Base-by-base conservation (phyloP, 1,284 basidiomycete species). In the Cutaneotrichosporon mucoides region DNA sequence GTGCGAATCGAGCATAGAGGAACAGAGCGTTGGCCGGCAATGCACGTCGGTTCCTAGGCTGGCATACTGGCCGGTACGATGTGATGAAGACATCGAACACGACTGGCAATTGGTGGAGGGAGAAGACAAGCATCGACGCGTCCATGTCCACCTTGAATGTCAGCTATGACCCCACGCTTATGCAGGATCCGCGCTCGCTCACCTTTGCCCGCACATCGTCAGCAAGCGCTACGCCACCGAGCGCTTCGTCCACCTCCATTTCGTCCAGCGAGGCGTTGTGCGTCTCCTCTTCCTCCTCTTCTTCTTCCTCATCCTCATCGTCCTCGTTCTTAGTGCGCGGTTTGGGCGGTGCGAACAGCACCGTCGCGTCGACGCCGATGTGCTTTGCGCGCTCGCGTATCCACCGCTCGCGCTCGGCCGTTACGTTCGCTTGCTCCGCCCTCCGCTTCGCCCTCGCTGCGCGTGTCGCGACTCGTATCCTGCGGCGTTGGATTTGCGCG, bases 101-200 rank as follows among this genome's bases (percentile, higher is more conserved):
- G 56, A 84, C 81, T 0, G 88, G 86, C 15, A 98, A 79, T 35
- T 87, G 83, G 57, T 84, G 79, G 4, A 88, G 87, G 5, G 90
- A 88, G 79, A 94, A 97, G 13, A 92, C 94, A 48, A 98, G 88
- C 88, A 95, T 92, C 33, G 86, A 84, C 11, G 86, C 82, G 70
- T 87, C 53, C 36, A 47, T 55, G 38, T 53, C 24, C 7, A 42
- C 16, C 42, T 88, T 88, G 24, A 24, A 69, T 45, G 63, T 56
- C 46, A 56, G 47, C 44, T 53, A n/a, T 13, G 44, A 51, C 54
- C 36, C 24, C 24, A 24, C 24, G 24, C 24, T 24, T 24, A 24
- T 24, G 24, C 33, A 65, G 50, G n/a, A 47, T 51, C 57, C 50
- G 35, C 10, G 6, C 4, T 12, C 8, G 11, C 45, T 47, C 37